phyloP scores from a whole-genome alignment of 352 stramenopile genomes.

The Phytophthora gonapodyides region DNA sequence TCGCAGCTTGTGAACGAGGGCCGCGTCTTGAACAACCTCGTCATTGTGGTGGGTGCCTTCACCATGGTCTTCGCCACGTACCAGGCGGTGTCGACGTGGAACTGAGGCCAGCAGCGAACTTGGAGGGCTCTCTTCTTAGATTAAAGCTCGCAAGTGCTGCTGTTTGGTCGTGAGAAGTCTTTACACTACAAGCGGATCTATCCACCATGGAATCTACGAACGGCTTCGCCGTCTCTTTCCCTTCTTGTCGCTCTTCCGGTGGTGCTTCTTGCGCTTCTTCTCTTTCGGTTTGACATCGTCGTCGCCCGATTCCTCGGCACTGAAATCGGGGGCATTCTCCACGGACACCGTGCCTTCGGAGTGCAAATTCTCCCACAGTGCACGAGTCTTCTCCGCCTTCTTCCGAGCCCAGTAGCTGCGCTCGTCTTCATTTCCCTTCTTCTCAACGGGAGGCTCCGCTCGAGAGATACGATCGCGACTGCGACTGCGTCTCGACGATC shows the following conservation, averaged over 20 bases:
- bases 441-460: background rate
- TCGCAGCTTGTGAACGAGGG: constrained; percentile 54
- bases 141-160: constrained; percentile 30
- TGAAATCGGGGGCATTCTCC: constrained; percentile 57
- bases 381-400: constrained; percentile 58
- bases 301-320: constrained; percentile 47
- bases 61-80: constrained; percentile 72
- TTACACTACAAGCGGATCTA: constrained; percentile 15
- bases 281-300: constrained; percentile 40
- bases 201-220: constrained; percentile 18
- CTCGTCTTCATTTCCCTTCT: constrained; percentile 30
- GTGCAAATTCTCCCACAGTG: constrained; percentile 58
- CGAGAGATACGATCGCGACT: constrained; percentile 18
- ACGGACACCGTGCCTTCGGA: constrained; percentile 44
- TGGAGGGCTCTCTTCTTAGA: constrained; percentile 25
- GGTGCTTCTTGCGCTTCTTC: constrained; percentile 30
- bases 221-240: constrained; percentile 22
- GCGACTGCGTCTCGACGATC: constrained; percentile 18
- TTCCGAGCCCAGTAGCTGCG: constrained; percentile 61
- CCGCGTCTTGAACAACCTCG: constrained; percentile 44
- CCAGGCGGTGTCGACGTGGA: constrained; percentile 57
- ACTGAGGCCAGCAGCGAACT: constrained; percentile 27
- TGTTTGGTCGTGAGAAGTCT: constrained; percentile 26
- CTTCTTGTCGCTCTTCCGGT: constrained; percentile 32
- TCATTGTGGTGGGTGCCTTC: constrained; percentile 54